phyloP scores from a whole-genome alignment of 768 basidiomycete genomes.

The Sporobolomyces pararoseus region DNA sequence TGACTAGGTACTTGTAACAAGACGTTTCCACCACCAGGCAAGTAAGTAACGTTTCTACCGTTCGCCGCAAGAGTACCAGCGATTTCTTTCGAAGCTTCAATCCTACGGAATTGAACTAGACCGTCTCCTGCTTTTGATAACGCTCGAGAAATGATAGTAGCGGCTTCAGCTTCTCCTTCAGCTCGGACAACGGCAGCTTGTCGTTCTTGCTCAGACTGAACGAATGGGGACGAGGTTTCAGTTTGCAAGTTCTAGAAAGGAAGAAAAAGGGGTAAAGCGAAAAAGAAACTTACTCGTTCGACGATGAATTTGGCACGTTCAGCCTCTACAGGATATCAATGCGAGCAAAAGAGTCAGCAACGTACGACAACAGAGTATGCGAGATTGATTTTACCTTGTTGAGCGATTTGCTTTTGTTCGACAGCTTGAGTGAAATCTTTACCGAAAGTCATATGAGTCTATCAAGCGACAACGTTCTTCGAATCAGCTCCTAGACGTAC shows the following conservation, averaged over 20 bases:
- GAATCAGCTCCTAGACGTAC: too few species aligned
- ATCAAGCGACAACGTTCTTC: background rate
- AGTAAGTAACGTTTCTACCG: conserved; percentile 83
- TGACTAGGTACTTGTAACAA: conserved; percentile 68
- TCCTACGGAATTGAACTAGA: conserved; percentile 88
- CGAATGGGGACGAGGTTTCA: conserved; percentile 7
- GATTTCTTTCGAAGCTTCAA: conserved; percentile 97
- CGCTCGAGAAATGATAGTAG: conserved; percentile 82
- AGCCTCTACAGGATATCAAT: conserved; percentile 61
- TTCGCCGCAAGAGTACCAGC: conserved; percentile 67
- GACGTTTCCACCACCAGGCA: conserved; percentile 76
- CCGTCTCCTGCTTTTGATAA: conserved; percentile 92
- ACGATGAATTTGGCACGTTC: conserved; percentile 99
- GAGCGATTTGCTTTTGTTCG: conserved; percentile 98
- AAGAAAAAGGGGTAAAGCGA: background rate
- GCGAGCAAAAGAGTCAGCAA: background rate
- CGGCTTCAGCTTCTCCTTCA: conserved; percentile 97
- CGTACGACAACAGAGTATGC: background rate
- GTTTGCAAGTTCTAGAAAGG: background rate
- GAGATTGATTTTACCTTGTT: conserved; percentile 80
- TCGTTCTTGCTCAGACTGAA: conserved; percentile 93
- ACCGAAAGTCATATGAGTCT: conserved; percentile 54
- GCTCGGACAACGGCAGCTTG: conserved; percentile 97
- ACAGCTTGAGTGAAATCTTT: conserved; percentile 62
- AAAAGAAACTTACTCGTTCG: conserved; percentile 67